These are phyloP conservation scores for Talaromyces stipitatus DNA, from an alignment of 495 filamentous ascomycete species.

Conservation along the genomic window DNA sequence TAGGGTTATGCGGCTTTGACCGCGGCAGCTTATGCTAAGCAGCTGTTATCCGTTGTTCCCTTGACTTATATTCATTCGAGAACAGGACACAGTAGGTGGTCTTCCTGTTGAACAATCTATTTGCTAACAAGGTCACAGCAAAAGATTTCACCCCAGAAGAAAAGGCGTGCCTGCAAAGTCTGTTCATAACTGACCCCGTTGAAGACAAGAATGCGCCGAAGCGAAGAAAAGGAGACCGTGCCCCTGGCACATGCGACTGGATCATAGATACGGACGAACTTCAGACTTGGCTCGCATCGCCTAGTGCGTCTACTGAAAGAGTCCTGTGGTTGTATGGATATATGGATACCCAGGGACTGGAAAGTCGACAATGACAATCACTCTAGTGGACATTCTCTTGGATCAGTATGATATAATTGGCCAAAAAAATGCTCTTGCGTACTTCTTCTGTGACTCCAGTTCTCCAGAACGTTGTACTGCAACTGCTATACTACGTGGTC, in stretches of 20 bases:
- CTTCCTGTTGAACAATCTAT: not conserved
- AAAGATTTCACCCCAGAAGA: constrained; percentile 1
- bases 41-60: constrained; percentile 10
- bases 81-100: not conserved
- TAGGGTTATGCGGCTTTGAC: constrained; percentile 19
- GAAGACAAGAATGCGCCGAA: constrained; percentile 12
- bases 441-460: constrained; percentile 24
- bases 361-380: constrained; percentile 21
- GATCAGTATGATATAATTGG: constrained; percentile 5
- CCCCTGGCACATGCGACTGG: constrained; percentile 21
- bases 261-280: constrained; percentile 16
- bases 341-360: constrained; percentile 20
- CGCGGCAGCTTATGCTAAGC: constrained; percentile 17
- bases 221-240: constrained; percentile 14
- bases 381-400: constrained; percentile 14
- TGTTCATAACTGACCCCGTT: constrained; percentile 13
- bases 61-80: no score
- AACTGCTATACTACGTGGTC: constrained; percentile 14
- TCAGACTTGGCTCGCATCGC: constrained; percentile 9
- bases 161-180: constrained; percentile 7
- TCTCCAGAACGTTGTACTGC: constrained; percentile 11
- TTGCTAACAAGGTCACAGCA: not conserved
- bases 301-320: not conserved
- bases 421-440: constrained; percentile 12
- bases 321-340: constrained; percentile 17